A percentile compares a stretch with the other conserved stretches of the same genome.
phyloP scores from a whole-genome alignment of 2,329 filamentous ascomycete species.

The Emmonsiellopsis sp. region DNA sequence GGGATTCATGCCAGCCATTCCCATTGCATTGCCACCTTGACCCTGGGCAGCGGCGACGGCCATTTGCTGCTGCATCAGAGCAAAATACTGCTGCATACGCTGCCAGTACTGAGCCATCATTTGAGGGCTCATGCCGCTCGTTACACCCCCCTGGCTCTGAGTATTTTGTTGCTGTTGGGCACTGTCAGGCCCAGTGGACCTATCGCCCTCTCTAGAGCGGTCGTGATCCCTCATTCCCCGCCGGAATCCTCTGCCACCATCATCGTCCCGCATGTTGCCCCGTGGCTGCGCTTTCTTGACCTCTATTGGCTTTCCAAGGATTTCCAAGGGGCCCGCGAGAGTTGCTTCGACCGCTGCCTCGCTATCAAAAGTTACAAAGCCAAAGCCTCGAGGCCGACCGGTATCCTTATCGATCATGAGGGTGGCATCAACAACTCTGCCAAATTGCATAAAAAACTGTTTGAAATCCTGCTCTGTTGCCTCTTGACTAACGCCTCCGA shows the following conservation, averaged over 20 bases:
- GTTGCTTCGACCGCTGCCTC: slow-evolving; percentile 91
- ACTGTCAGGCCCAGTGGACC: slow-evolving; percentile 26
- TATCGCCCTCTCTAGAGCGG: slow-evolving; percentile 28
- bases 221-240: slow-evolving; percentile 37
- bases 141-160: slow-evolving; percentile 31
- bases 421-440: slow-evolving; percentile 90
- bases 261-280: slow-evolving; percentile 87
- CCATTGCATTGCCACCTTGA: slow-evolving; percentile 34
- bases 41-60: slow-evolving; percentile 42
- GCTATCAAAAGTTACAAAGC: slow-evolving; percentile 96
- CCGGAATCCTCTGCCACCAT: slow-evolving; percentile 53
- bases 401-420: slow-evolving; percentile 99
- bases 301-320: slow-evolving; percentile 92
- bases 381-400: slow-evolving; percentile 89
- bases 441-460: slow-evolving; percentile 94
- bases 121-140: slow-evolving; percentile 75
- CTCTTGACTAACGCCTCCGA: slow-evolving; percentile 94
- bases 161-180: slow-evolving; percentile 40
- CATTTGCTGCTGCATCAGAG: slow-evolving; percentile 90
- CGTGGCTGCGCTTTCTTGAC: slow-evolving; percentile 96
- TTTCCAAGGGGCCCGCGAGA: slow-evolving; percentile 74
- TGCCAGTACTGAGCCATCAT: slow-evolving; percentile 99
- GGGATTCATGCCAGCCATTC: slow-evolving; percentile 63
- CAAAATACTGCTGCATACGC: slow-evolving; percentile 95
- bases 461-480: slow-evolving; percentile 94